These are phyloP conservation scores for Metarhizium album DNA, from an alignment of 2,329 filamentous ascomycete genomes.

Conservation along the genomic window DNA sequence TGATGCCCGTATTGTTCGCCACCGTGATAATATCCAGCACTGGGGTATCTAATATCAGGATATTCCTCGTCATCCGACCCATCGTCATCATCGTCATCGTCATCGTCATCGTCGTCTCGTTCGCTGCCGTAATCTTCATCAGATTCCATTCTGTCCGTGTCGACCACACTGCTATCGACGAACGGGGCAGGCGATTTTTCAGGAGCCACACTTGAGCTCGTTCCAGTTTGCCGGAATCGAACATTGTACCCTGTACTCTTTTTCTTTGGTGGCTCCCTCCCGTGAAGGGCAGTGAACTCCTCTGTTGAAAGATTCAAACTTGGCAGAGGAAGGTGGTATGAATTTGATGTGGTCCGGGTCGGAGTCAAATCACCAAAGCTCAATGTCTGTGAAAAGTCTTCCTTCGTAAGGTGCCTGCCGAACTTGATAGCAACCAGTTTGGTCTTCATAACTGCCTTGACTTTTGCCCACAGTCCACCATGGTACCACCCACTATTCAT, in stretches of 20 bases:
- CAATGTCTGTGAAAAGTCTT: slow-evolving; percentile 25
- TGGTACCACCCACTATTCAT: slow-evolving; percentile 72
- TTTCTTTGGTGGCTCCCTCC: slow-evolving; percentile 24
- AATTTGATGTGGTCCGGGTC: slow-evolving; percentile 18
- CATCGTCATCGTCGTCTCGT: slow-evolving; percentile 6
- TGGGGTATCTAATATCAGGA: too few species aligned
- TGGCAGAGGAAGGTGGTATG: slow-evolving; percentile 22
- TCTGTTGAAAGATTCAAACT: slow-evolving; percentile 25
- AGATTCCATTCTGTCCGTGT: slow-evolving; percentile 3
- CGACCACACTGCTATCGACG: slow-evolving; percentile 5
- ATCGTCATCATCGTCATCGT: slow-evolving; percentile 19
- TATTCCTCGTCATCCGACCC: slow-evolving; percentile 15
- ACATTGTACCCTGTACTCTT: slow-evolving; percentile 26
- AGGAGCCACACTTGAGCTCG: slow-evolving; percentile 9
- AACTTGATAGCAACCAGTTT: slow-evolving; percentile 64
- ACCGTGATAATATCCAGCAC: slow-evolving; percentile 12
- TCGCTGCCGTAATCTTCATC: slow-evolving; percentile 16
- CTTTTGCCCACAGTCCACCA: slow-evolving; percentile 71
- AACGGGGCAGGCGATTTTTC: slow-evolving; percentile 9
- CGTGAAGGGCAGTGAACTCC: slow-evolving; percentile 23
- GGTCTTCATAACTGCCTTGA: slow-evolving; percentile 76
- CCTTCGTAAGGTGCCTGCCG: slow-evolving; percentile 34
- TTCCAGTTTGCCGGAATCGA: slow-evolving; percentile 16
- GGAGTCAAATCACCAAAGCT: slow-evolving; percentile 25
- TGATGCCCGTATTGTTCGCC: neutral